Base-by-base conservation (phyloP, 495 filamentous ascomycete species). In the Trichodelitschia bisporula region DNA sequence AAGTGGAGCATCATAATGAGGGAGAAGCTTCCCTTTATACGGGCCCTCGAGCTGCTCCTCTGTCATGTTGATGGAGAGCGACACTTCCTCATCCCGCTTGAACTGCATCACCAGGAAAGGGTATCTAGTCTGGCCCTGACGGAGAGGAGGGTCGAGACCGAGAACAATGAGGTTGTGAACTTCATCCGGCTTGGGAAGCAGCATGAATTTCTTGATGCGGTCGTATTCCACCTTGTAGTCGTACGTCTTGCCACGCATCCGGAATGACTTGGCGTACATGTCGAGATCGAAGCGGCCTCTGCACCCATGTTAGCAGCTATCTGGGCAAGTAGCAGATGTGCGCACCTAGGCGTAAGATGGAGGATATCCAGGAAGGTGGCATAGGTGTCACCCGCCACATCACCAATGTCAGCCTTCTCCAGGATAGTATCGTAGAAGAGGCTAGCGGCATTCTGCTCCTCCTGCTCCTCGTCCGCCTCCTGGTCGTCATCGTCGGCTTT, bases 141-240 rank as follows among this genome's bases (percentile, higher is more conserved):
- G 76, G 28, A 99, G 64, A 15, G 89, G 89, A 15, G 89, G 89
- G 43, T 99, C 89, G 26, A 99, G 62, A 31, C 89, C 89, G 36
- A 99, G 72, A 34, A 82, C 83, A 38, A 95, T 83, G 53, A 99
- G 73, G 29, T 68, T 78, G 46, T 99, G 89, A 15, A 84, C 56
- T 28, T 99, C 89, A 51, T 99, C 89, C 5, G 86, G 83, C 56
- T 95, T 99, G 3, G 89, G 89, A 4, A 99, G 69, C 32, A 92
- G 59, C 66, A 99, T 89, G 51, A 95, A 95, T 52, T 95, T 95
- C 58, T 99, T 99, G 57, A 93, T 78, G 19, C 69, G 62, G 19
- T 92, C 76, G 48, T 91, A 99, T 54, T 91, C 79, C 37, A 99
- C 92, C 62, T 99, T 99, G 66, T 99, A 99, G 59, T 95, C 89